Percentiles rank a stretch among this genome's conserved stretches.
Evolutionary conservation across 148 eudicot species (phyloP).

Genomic region (Vaccinium macrocarpon): DNA sequence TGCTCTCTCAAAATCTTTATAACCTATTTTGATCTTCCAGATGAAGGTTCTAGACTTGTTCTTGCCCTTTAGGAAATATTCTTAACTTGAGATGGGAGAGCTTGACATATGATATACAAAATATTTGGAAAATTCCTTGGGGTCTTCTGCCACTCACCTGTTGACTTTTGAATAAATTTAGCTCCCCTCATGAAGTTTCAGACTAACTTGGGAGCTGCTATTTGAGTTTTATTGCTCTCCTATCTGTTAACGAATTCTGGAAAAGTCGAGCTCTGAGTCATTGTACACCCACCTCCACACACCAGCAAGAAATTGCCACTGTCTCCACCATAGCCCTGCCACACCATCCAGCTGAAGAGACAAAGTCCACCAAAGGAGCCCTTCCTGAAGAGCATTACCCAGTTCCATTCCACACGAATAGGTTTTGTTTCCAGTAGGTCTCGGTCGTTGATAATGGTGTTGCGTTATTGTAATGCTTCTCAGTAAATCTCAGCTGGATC

Average conservation of each 20-base stretch:
- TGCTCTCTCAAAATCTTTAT: background rate
- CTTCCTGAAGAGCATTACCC: background rate
- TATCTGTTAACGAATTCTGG: background rate
- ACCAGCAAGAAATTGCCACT: background rate
- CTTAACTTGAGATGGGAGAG: background rate
- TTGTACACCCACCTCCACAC: background rate
- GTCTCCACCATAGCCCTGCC: background rate
- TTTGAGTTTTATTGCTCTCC: too few species aligned
- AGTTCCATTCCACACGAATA: background rate
- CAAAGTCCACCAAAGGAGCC: background rate
- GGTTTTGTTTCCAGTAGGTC: background rate
- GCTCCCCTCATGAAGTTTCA: background rate
- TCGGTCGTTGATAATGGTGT: too few species aligned
- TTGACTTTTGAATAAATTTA: background rate
- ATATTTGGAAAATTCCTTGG: background rate
- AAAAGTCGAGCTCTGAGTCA: background rate
- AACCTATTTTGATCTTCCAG: background rate
- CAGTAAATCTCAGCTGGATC: too few species aligned
- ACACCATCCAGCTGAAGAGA: background rate
- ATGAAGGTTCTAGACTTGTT: background rate
- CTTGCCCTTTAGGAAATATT: background rate
- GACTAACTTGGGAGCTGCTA: background rate
- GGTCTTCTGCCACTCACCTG: background rate
- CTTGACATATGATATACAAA: background rate
- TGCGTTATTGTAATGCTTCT: too few species aligned